These are phyloP conservation scores for Tolypocladium guangdongense DNA, from an alignment of 2,329 filamentous ascomycete genomes.

Conservation along the genomic window DNA sequence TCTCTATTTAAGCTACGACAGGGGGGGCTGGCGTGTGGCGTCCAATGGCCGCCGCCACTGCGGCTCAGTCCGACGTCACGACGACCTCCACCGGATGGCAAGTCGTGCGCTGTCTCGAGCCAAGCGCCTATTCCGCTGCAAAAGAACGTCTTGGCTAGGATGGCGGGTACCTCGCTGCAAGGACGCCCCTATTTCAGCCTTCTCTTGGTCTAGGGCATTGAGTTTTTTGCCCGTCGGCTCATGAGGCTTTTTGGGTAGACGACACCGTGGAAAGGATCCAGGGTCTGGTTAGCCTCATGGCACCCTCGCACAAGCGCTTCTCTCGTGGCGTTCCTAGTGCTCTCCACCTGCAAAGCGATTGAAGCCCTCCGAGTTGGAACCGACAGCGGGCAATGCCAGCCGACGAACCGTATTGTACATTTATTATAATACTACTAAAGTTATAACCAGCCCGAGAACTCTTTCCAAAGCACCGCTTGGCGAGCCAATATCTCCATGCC, in stretches of 20 bases:
- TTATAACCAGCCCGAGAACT: too few species aligned
- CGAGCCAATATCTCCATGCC: not conserved
- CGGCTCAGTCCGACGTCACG: not conserved
- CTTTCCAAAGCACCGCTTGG: not conserved
- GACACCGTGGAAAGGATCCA: too few species aligned
- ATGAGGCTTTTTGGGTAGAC: too few species aligned
- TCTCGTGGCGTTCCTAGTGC: too few species aligned
- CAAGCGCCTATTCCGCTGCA: too few species aligned
- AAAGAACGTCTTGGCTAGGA: not conserved
- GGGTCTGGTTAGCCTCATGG: not conserved
- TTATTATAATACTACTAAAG: not conserved
- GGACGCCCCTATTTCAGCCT: too few species aligned
- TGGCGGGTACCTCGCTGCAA: not conserved
- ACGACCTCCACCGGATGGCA: not conserved
- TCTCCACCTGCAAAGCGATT: too few species aligned
- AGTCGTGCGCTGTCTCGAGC: too few species aligned
- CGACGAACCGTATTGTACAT: not conserved
- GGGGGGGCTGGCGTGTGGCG: not conserved
- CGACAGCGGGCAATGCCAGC: not conserved
- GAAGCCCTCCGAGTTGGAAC: too few species aligned
- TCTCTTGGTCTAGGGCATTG: not conserved
- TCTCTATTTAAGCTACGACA: not conserved
- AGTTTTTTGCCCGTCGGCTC: too few species aligned
- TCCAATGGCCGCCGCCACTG: not conserved
- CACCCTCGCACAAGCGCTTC: not conserved